Evolutionary conservation across 495 filamentous ascomycete genomes (phyloP).

Genomic region (Tuber magnatum): DNA sequence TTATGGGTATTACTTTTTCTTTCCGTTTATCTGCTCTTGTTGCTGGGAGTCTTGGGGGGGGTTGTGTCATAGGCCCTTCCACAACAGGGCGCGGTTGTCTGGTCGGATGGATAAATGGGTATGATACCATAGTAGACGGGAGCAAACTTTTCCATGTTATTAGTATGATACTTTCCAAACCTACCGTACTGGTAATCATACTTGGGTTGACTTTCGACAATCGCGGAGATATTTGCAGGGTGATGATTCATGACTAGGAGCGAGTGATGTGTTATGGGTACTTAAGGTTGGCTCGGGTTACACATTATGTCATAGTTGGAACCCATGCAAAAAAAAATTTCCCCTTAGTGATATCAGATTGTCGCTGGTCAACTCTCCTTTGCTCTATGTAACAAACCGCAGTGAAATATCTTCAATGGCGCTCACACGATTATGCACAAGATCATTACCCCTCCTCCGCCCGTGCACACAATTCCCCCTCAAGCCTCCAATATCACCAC

Average conservation of each 20-base stretch:
- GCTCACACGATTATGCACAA: not conserved
- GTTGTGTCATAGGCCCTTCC: too few relatives aligned
- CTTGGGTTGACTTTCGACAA: not conserved
- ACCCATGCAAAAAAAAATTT: too few relatives aligned
- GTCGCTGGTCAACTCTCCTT: not conserved
- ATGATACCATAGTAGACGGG: too few relatives aligned
- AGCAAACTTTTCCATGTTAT: too few relatives aligned
- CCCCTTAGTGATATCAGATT: not conserved
- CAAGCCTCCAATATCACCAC: not conserved
- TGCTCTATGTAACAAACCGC: not conserved
- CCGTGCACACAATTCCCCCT: not conserved
- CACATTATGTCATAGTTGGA: not conserved
- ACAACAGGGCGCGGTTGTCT: too few relatives aligned
- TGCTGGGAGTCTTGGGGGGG: too few relatives aligned
- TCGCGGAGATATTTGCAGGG: not conserved
- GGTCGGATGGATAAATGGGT: too few relatives aligned
- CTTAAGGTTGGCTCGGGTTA: not conserved
- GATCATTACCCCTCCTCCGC: not conserved
- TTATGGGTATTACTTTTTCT: not conserved
- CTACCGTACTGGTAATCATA: too few relatives aligned
- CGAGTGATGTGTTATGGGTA: not conserved
- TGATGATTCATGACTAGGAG: not conserved
- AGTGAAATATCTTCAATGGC: not conserved
- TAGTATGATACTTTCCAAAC: too few relatives aligned
- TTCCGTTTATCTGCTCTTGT: not conserved